phyloP scores from a whole-genome alignment of 192 early-diverging fungal genomes.

The Powellomyces hirtus region DNA sequence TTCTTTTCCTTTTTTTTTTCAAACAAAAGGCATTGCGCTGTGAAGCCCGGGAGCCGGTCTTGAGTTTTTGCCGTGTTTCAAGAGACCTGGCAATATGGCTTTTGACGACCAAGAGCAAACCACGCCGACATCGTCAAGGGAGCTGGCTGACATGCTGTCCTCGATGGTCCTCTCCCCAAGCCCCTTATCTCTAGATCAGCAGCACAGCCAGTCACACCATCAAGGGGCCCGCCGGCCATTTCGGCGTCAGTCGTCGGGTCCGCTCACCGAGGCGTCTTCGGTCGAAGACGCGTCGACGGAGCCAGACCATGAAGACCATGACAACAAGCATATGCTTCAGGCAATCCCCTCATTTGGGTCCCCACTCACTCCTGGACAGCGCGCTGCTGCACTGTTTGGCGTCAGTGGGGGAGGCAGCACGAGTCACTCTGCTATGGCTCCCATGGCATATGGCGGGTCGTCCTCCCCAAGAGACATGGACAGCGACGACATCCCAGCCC shows the following conservation, averaged over 20 bases:
- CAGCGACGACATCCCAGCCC: too few relatives aligned
- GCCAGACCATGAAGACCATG: background rate
- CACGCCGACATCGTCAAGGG: slow-evolving; percentile 2
- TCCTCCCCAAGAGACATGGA: too few relatives aligned
- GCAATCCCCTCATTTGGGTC: background rate
- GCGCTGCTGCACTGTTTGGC: slow-evolving; percentile 18
- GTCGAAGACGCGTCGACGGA: background rate
- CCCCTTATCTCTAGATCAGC: too few relatives aligned
- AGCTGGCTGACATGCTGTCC: slow-evolving; percentile 18
- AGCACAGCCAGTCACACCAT: too few relatives aligned
- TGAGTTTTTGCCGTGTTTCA: too few relatives aligned
- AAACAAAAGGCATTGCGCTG: too few relatives aligned
- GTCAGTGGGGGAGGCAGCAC: background rate
- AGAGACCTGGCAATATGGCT: too few relatives aligned
- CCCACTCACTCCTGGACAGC: slow-evolving; percentile 8
- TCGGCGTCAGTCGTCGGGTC: slow-evolving; percentile 19
- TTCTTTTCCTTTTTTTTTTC: too few relatives aligned
- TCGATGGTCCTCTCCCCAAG: background rate
- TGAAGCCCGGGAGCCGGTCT: too few relatives aligned
- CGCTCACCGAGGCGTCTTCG: background rate
- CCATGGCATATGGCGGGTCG: slow-evolving; percentile 5
- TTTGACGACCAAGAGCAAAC: slow-evolving; percentile 20
- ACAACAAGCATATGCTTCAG: background rate
- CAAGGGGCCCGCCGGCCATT: background rate
- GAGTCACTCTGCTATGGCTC: background rate